phyloP scores from a whole-genome alignment of 331 rosid species.

The Acacia concinna region DNA sequence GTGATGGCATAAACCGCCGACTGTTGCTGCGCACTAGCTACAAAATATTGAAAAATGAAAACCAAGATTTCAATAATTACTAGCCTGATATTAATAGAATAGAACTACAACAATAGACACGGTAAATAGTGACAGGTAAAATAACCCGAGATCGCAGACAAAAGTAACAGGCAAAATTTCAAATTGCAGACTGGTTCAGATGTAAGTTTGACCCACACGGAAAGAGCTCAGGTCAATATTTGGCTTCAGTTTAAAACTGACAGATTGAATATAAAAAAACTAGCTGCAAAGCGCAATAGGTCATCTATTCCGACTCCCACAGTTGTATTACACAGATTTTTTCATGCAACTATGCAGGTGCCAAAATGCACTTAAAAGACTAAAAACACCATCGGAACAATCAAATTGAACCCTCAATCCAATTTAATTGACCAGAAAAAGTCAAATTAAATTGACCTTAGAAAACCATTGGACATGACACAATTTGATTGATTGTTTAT shows the following conservation, averaged over 20 bases:
- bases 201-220: not conserved
- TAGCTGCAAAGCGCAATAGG: not conserved
- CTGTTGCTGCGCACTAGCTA: constrained; percentile 99
- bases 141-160: not conserved
- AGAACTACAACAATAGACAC: not conserved
- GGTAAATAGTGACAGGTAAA: not conserved
- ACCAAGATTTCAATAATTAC: constrained; percentile 20
- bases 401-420: not conserved
- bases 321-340: not conserved
- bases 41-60: constrained; percentile 37
- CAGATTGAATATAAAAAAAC: not conserved
- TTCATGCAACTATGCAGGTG: not conserved
- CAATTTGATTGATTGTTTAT: not conserved
- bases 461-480: not conserved
- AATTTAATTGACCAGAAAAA: not conserved
- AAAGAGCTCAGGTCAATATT: not conserved
- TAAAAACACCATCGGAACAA: not conserved
- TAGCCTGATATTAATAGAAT: constrained; percentile 1
- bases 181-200: not conserved
- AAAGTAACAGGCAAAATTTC: not conserved
- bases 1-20: constrained; percentile 87
- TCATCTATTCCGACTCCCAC: constrained; percentile 19
- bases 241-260: not conserved
- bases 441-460: not conserved
- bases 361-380: not conserved